Base-by-base conservation (phyloP, 2,329 filamentous ascomycete genomes). In the Balansia obtecta region DNA sequence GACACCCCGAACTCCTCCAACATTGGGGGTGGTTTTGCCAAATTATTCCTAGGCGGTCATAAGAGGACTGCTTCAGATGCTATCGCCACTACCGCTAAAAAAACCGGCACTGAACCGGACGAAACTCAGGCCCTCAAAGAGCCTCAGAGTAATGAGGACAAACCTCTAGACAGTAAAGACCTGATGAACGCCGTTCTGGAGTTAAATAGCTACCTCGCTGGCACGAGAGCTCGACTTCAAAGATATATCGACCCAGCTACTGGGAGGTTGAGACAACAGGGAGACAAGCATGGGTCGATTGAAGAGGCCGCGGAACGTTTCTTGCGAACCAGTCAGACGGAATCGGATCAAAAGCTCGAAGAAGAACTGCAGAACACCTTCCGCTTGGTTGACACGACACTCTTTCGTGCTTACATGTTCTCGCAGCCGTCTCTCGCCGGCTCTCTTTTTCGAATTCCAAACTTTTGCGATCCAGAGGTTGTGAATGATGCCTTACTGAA, bases 351-450 rank as follows among this genome's bases (percentile, higher is more conserved):
- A 45, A 68, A 87, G 54, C 83, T 88, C 54, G 82, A 87, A 57
- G 72, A 80, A 46, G 83, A 85, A 55, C 74, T 97, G 2, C 77
- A 82, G 12, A 76, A 83, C 38, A 88, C 85, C 1, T 95, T 93
- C 37, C 83, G 80, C 46, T 71, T 96, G 2, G 88, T 97, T 7
- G 93, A 98, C 62, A 98, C 93, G 0, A 91, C 90, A 0, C 76
- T 98, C 0, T 97, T 98, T 71, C 82, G 91, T 15, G 86, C 88
- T 0, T 94, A 95, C 65, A 97, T 98, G 90, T 88, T 91, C 61
- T 88, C 86, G 4, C 83, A 83, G 8, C 91, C 93, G 4, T 82
- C 85, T 6, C 74, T 98, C 11, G 89, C 89, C 3, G 86, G 87
- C 2, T 88, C 90, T 0, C 76, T 98, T 0, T 97, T 98, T 70